Evolutionary conservation across 306 rosid species (phyloP), one percentile per base, ranked within the genome.

Genomic region (Pyrus betulifolia): DNA sequence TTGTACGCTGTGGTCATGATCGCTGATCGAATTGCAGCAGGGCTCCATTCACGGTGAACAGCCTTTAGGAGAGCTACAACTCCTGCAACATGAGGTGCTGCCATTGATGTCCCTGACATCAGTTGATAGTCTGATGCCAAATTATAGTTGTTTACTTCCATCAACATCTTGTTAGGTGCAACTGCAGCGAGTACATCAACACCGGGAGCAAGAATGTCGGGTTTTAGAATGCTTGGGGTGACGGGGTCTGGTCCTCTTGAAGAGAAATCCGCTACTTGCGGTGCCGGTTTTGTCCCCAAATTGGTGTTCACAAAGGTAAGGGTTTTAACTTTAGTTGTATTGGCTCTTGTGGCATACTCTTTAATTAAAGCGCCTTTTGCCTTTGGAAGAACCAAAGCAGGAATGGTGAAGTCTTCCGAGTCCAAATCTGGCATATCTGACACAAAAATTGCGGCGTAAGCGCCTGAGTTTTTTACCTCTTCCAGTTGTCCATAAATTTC

Each of bases 171-270:
- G 27, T 60, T 17, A 11, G 74, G 74, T 0, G 78, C 70, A 72
- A 80, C 78, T 14, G 81, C 70, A 17, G 81, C 84, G 74, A 81
- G 30, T 25, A 76, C 69, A 38, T 81, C 18, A 66, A 70, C 81
- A 52, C 84, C 78, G 1, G 71, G 81, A 4, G 78, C 84, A 15
- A 76, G 22, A 40, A 81, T 4, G 21, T 66, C 71, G 0, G 75
- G 84, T 35, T 66, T 81, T 3, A 81, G 70, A 18, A 76, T 52
- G 18, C 62, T 3, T 15, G 58, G 70, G 19, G 75, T 71, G 5
- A 57, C 1, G 0, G 38, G 6, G 10, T 66, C 42, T 28, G 81
- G 75, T 60, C 78, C 81, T 44, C 71, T 80, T 15, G 78, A 65
- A 10, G 84, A 64, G 70, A 76, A 81, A 5, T 0, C 1, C 4